These are phyloP conservation scores for Alternaria sp. DNA, from an alignment of 2,329 filamentous ascomycete species.

Conservation along the genomic window DNA sequence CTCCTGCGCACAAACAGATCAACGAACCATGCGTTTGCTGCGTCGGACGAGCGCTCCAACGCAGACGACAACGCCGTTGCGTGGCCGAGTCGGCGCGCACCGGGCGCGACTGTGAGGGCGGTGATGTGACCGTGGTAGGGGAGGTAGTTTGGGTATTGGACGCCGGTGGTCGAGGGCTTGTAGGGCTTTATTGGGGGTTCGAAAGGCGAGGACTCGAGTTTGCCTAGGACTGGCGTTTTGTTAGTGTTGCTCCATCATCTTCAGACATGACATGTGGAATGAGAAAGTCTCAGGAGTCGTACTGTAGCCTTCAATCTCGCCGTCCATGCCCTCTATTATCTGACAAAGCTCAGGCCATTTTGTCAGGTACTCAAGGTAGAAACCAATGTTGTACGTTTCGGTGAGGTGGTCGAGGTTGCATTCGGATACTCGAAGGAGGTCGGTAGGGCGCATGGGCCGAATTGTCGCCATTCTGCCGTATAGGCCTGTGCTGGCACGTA, in stretches of 20 bases:
- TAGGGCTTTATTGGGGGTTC: slow-evolving; percentile 77
- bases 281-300: slow-evolving; percentile 25
- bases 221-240: slow-evolving; percentile 80
- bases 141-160: slow-evolving; percentile 73
- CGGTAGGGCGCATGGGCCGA: slow-evolving; percentile 72
- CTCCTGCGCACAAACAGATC: slow-evolving; percentile 92
- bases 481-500: not conserved
- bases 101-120: slow-evolving; percentile 88
- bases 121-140: slow-evolving; percentile 99
- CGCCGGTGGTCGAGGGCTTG: slow-evolving; percentile 58
- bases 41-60: slow-evolving; percentile 82
- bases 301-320: slow-evolving; percentile 97
- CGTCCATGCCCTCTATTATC: slow-evolving; percentile 83
- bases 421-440: slow-evolving; percentile 88
- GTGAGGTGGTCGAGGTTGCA: slow-evolving; percentile 96
- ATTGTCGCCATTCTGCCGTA: slow-evolving; percentile 74
- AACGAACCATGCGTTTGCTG: slow-evolving; percentile 89
- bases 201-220: slow-evolving; percentile 83
- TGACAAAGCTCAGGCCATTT: slow-evolving; percentile 96
- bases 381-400: slow-evolving; percentile 95
- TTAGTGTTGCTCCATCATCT: not conserved
- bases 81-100: slow-evolving; percentile 84
- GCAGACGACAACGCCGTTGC: slow-evolving; percentile 83
- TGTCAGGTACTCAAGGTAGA: slow-evolving; percentile 95
- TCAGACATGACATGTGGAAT: not conserved